phyloP scores from a whole-genome alignment of 2,329 filamentous ascomycete genomes.

The Chrysosporium keratinophilum region DNA sequence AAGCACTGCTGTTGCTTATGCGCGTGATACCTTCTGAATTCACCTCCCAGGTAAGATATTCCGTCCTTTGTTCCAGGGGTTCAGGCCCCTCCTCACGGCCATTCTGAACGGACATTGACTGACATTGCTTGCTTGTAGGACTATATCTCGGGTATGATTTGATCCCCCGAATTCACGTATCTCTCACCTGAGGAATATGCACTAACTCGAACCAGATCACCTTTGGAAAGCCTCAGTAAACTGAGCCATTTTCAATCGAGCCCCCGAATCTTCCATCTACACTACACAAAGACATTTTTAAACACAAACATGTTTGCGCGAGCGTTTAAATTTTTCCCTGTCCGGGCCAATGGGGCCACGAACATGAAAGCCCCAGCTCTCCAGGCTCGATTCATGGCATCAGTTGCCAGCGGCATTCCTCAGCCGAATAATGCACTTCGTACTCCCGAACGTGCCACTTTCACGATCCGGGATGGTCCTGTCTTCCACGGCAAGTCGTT shows the following conservation, averaged over 20 bases:
- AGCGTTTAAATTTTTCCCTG: slow-evolving; percentile 44
- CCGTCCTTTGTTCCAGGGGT: not conserved
- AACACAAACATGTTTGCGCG: slow-evolving; percentile 42
- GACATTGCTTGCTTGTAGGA: slow-evolving; percentile 36
- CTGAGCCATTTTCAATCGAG: slow-evolving; percentile 33
- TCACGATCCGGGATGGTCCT: slow-evolving; percentile 92
- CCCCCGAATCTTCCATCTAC: not conserved
- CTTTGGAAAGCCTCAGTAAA: slow-evolving; percentile 58
- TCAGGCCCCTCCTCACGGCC: not conserved
- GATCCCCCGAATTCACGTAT: not conserved
- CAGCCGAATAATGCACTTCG: slow-evolving; percentile 52
- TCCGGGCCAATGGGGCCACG: slow-evolving; percentile 38
- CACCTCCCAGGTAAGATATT: slow-evolving; percentile 65
- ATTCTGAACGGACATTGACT: slow-evolving; percentile 15
- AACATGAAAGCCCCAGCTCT: slow-evolving; percentile 25
- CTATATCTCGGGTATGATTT: slow-evolving; percentile 51
- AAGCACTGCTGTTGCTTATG: slow-evolving; percentile 58
- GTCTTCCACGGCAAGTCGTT: slow-evolving; percentile 96
- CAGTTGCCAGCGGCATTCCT: slow-evolving; percentile 58
- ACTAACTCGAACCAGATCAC: slow-evolving; percentile 41
- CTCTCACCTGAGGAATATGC: slow-evolving; percentile 15
- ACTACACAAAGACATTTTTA: slow-evolving; percentile 16
- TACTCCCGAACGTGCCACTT: slow-evolving; percentile 69
- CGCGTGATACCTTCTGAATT: slow-evolving; percentile 74
- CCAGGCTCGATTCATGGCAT: slow-evolving; percentile 47